Conservation (phyloP, 2,329 filamentous ascomycete species). For the Fusarium sp. region DNA sequence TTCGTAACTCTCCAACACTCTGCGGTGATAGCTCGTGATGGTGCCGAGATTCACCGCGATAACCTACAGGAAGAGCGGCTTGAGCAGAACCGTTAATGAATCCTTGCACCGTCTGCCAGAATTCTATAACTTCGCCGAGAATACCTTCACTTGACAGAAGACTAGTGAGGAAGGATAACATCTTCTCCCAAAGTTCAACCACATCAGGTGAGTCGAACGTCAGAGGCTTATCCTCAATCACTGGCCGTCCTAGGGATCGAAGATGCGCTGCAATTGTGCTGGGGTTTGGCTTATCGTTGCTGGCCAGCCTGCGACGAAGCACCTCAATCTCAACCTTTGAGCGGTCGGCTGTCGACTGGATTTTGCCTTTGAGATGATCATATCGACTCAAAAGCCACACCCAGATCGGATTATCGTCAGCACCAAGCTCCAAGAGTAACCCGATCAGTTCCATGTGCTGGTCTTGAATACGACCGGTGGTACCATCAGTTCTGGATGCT, state of each 20-base stretch:
- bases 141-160: constrained; percentile 85
- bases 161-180: constrained; percentile 78
- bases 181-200: constrained; percentile 93
- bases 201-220: constrained; percentile 84
- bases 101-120: constrained; percentile 91
- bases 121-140: constrained; percentile 89
- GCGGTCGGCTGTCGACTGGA: constrained; percentile 84
- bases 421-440: constrained; percentile 90
- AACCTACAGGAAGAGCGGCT: constrained; percentile 80
- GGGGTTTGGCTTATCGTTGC: constrained; percentile 76
- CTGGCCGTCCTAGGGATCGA: constrained; percentile 77
- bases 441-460: constrained; percentile 91
- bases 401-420: constrained; percentile 97
- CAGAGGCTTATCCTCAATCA: constrained; percentile 69
- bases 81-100: constrained; percentile 92
- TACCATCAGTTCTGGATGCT: constrained; percentile 62
- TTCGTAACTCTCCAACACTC: constrained; percentile 78
- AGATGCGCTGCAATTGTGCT: constrained; percentile 81
- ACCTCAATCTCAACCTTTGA: constrained; percentile 94
- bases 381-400: constrained; percentile 93
- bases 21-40: constrained; percentile 85
- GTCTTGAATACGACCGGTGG: constrained; percentile 74
- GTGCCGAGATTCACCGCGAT: constrained; percentile 82
- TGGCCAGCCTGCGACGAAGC: constrained; percentile 82
- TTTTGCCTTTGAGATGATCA: constrained; percentile 89